These are phyloP conservation scores for Suillus occidentalis DNA, from an alignment of 768 basidiomycete genomes.

Conservation along the genomic window DNA sequence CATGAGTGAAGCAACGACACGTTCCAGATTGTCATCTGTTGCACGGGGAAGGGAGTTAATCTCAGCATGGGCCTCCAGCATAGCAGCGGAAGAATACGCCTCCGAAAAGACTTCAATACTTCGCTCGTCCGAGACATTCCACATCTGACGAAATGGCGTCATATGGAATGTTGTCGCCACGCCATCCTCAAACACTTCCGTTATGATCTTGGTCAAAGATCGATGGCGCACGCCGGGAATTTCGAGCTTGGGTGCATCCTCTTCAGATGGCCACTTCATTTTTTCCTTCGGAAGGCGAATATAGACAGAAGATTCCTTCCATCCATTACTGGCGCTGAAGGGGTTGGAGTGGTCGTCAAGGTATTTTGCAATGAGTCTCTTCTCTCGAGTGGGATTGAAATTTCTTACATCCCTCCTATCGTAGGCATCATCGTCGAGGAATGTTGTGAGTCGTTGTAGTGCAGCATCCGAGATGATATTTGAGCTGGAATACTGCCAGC, in stretches of 20 bases:
- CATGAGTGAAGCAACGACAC: no score
- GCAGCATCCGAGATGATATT: slow-evolving; percentile 29
- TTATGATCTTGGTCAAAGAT: slow-evolving; percentile 6
- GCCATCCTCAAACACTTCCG: neutral
- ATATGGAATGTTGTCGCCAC: slow-evolving; percentile 20
- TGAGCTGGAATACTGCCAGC: slow-evolving; percentile 32
- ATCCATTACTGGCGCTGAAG: slow-evolving; percentile 7
- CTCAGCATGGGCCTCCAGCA: no score
- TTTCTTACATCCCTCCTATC: slow-evolving; percentile 17
- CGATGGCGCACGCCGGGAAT: slow-evolving; percentile 5
- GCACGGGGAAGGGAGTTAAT: no score
- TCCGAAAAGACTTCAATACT: neutral
- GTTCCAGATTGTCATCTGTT: no score
- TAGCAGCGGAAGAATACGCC: no score
- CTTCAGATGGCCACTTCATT: neutral
- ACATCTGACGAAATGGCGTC: slow-evolving; percentile 24
- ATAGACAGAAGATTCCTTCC: slow-evolving; percentile 7
- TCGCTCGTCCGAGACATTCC: no score
- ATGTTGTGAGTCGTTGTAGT: slow-evolving; percentile 13
- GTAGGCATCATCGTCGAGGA: slow-evolving; percentile 12
- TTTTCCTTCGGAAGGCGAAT: slow-evolving; percentile 11
- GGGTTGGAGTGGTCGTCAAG: slow-evolving; percentile 1
- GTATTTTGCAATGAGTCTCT: slow-evolving; percentile 1
- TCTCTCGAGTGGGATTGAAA: slow-evolving; percentile 15
- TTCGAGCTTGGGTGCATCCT: neutral